Conservation (phyloP, 345 rosid genomes). For the Atalantia buxifolia region DNA sequence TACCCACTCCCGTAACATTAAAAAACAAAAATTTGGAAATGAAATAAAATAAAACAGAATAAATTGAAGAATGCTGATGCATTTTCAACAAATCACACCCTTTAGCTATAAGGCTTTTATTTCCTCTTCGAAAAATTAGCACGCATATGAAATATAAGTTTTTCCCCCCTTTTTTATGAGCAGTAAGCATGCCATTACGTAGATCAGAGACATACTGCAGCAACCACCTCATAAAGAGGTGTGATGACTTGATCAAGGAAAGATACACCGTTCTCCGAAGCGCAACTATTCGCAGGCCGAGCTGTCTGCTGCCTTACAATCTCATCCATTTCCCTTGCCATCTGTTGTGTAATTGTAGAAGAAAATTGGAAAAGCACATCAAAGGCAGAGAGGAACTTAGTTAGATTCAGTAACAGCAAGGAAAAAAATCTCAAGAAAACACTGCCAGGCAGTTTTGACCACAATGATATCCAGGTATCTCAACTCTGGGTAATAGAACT, state of each 20-base stretch:
- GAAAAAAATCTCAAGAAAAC: neutral
- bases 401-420: neutral
- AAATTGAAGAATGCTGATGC: neutral
- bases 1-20: neutral
- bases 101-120: neutral
- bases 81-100: neutral
- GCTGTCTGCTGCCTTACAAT: slow-evolving; percentile 67
- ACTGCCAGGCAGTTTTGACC: neutral
- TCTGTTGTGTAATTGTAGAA: slow-evolving; percentile 38
- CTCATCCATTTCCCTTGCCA: slow-evolving; percentile 96
- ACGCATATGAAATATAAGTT: neutral
- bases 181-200: neutral
- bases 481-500: neutral
- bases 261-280: slow-evolving; percentile 53
- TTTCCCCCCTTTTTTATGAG: neutral
- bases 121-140: neutral
- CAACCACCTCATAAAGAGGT: slow-evolving; percentile 78
- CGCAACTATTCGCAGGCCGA: slow-evolving; percentile 79
- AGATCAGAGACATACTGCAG: slow-evolving; percentile 63
- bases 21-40: neutral
- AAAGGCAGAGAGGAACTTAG: neutral
- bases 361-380: neutral
- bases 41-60: neutral
- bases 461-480: neutral
- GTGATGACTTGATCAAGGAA: slow-evolving; percentile 79